Evolutionary conservation across 805 yeast species (phyloP).

Genomic region (Pichia ethanolica): DNA sequence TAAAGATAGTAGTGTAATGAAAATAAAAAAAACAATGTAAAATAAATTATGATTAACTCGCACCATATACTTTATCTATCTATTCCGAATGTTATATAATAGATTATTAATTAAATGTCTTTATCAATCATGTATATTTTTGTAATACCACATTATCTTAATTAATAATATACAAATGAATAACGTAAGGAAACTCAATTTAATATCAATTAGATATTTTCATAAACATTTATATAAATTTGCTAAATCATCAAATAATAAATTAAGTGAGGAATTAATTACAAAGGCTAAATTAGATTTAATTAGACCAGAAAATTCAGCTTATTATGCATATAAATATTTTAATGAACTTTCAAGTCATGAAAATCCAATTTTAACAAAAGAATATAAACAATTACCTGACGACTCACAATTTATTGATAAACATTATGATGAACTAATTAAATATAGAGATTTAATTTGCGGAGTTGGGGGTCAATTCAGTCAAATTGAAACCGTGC

Average conservation of each 20-base stretch:
- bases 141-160: no score
- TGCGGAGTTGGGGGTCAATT: conserved; percentile 24
- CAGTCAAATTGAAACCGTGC: conserved; percentile 32
- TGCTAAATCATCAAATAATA: conserved; percentile 1
- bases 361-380: conserved; percentile 10
- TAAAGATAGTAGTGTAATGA: no score
- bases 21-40: no score
- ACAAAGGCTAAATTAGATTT: background rate
- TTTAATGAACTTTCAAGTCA: conserved; percentile 12
- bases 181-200: no score
- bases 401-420: conserved; percentile 47
- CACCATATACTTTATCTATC: no score
- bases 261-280: background rate
- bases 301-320: conserved; percentile 15
- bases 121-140: no score
- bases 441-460: conserved; percentile 26
- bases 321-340: conserved; percentile 22
- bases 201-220: no score
- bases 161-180: no score
- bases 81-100: no score
- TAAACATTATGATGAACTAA: conserved; percentile 38
- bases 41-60: no score
- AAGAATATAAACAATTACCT: conserved; percentile 40
- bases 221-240: no score
- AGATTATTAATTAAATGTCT: no score